phyloP scores from a whole-genome alignment of 257 asterid species.

The Rauvolfia tetraphylla region DNA sequence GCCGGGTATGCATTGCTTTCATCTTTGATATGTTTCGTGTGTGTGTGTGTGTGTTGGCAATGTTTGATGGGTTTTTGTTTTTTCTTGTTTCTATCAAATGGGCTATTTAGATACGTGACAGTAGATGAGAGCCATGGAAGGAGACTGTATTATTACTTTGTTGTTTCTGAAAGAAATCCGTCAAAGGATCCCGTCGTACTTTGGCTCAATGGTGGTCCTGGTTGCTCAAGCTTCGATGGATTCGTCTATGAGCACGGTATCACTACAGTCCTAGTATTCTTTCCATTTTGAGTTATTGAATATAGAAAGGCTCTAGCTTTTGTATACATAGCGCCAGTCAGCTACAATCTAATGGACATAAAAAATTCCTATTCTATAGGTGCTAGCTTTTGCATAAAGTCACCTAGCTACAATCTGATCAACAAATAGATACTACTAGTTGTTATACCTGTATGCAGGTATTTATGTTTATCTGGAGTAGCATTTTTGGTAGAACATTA shows the following conservation, averaged over 20 bases:
- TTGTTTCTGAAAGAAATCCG: constrained; percentile 73
- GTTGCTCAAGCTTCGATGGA: constrained; percentile 98
- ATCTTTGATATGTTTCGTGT: constrained; percentile 3
- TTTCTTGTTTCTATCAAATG: constrained; percentile 5
- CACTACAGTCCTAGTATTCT: background rate
- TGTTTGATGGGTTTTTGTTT: background rate
- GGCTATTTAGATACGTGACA: constrained; percentile 57
- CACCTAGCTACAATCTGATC: background rate
- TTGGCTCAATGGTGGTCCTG: constrained; percentile 99
- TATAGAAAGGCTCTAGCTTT: background rate
- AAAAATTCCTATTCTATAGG: background rate
- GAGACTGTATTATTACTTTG: constrained; percentile 78
- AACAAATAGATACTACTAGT: background rate
- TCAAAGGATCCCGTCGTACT: constrained; percentile 79
- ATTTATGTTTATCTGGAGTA: background rate
- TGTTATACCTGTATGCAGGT: background rate
- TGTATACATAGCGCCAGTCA: too few species aligned
- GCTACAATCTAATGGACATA: too few species aligned
- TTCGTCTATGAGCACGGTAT: constrained; percentile 93
- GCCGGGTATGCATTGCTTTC: constrained; percentile 51
- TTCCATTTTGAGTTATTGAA: background rate
- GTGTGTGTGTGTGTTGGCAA: background rate
- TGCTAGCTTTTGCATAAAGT: background rate
- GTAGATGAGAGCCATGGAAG: constrained; percentile 62
- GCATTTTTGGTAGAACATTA: background rate